Evolutionary conservation across 164 flowering plant genomes (phyloP).

Genomic region (Echeveria elegans): DNA sequence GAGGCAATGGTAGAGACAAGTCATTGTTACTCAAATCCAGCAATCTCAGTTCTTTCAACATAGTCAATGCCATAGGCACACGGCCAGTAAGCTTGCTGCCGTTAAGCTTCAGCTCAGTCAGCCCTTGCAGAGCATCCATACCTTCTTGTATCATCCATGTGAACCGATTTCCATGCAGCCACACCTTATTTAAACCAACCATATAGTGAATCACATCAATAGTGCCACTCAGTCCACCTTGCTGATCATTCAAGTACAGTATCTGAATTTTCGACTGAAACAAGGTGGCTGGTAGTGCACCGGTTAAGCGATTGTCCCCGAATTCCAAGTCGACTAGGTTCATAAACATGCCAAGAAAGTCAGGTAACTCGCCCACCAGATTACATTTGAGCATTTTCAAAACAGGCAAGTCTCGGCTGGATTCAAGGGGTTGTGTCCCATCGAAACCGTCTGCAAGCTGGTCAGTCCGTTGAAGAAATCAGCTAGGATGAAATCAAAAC

Average conservation of each 20-base stretch:
- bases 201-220: neutral
- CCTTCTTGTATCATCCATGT: neutral
- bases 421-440: conserved; percentile 23
- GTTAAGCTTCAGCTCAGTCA: neutral
- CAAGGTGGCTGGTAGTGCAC: neutral
- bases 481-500: conserved; percentile 55
- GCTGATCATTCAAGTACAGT: neutral
- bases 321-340: neutral
- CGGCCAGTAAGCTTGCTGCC: neutral
- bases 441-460: conserved; percentile 39
- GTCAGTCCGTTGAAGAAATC: conserved; percentile 64
- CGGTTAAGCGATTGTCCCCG: neutral
- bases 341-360: neutral
- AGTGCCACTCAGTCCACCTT: neutral
- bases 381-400: neutral
- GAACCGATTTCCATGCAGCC: neutral
- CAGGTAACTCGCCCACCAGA: neutral
- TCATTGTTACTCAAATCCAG: neutral
- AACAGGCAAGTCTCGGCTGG: neutral
- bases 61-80: neutral
- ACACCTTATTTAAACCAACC: neutral
- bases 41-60: neutral
- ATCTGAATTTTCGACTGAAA: neutral
- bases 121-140: neutral
- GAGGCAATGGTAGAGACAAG: neutral